These are phyloP conservation scores for Phytopythium oedochilum DNA, from an alignment of 352 stramenopile genomes.

Conservation along the genomic window DNA sequence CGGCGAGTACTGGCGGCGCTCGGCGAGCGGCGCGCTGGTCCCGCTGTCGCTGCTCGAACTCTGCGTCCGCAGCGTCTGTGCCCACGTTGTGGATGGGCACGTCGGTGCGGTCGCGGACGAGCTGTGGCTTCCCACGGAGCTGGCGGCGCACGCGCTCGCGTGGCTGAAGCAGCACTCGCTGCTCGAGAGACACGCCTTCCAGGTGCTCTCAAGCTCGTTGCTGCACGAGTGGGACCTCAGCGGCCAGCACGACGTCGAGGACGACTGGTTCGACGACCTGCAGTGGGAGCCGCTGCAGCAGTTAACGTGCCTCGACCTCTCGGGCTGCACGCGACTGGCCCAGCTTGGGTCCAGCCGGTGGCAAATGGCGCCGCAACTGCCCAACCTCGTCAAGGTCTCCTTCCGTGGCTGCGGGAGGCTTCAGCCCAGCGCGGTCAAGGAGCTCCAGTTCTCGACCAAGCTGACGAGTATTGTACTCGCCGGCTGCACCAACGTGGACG, in stretches of 20 bases:
- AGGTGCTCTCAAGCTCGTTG: constrained; percentile 40
- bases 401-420: constrained; percentile 49
- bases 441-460: constrained; percentile 52
- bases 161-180: constrained; percentile 55
- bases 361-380: constrained; percentile 19
- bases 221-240: constrained; percentile 55
- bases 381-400: constrained; percentile 38
- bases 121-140: constrained; percentile 26
- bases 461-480: constrained; percentile 53
- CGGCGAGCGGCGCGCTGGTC: constrained; percentile 22
- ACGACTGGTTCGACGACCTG: constrained; percentile 66
- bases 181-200: constrained; percentile 55
- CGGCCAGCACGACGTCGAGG: constrained; percentile 39
- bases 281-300: constrained; percentile 32
- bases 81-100: constrained; percentile 32
- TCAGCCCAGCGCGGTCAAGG: constrained; percentile 35
- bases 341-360: constrained; percentile 37
- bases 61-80: constrained; percentile 47
- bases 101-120: constrained; percentile 8
- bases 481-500: constrained; percentile 55
- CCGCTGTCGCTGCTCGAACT: constrained; percentile 56
- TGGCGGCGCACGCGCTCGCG: constrained; percentile 37
- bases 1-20: constrained; percentile 49
- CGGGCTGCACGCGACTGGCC: constrained; percentile 45
- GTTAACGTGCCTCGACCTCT: constrained; percentile 53